Evolutionary conservation across 176 grass and related monocot genomes (phyloP), one percentile per base, ranked within the genome.

Genomic region (Oryza longistaminata): DNA sequence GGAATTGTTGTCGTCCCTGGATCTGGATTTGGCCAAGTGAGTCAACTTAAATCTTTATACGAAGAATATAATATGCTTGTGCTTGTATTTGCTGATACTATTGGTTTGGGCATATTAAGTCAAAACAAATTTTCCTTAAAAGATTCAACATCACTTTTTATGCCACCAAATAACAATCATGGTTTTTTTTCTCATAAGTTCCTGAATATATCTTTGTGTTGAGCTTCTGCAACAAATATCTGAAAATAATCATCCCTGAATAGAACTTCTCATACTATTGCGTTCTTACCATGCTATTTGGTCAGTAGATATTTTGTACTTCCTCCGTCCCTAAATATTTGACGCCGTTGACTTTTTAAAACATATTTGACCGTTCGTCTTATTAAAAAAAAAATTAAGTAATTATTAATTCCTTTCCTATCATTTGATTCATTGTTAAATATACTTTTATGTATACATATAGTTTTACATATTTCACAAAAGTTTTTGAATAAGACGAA

Each of bases 1-100:
- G 95, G 95, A 62, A 90, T 97, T 86, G 95, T 93, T 5, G 91
- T 97, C n/a, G 90, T 97, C 66, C 88, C 90, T 29, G 95, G 95
- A 82, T 93, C 92, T 11, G 85, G 88, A 44, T 97, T 97, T 82
- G 88, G 95, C 27, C 95, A 97, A 82, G 95, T 97, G 77, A 88
- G 87, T 75, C 13, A 86, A 49, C 21, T 73, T 39, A 62, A 62
- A 45, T 65, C 33, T 34, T 74, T 46, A 88, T 62, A 79, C 39
- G 39, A n/a, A 68, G 58, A 73, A 66, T 74, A 50, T 8, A 46
- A 0, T 55, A 64, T 4, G 19, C 21, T 0, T 44, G 43, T 58
- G n/a, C 22, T 5, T 46, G 14, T 55, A 73, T 31, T 3, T 64
- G 25, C 68, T 26, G 14, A 10, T 70, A 10, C 45, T 85, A 58